These are phyloP conservation scores for Candida labiduridarum DNA, from an alignment of 1,139 yeast species.

Conservation along the genomic window DNA sequence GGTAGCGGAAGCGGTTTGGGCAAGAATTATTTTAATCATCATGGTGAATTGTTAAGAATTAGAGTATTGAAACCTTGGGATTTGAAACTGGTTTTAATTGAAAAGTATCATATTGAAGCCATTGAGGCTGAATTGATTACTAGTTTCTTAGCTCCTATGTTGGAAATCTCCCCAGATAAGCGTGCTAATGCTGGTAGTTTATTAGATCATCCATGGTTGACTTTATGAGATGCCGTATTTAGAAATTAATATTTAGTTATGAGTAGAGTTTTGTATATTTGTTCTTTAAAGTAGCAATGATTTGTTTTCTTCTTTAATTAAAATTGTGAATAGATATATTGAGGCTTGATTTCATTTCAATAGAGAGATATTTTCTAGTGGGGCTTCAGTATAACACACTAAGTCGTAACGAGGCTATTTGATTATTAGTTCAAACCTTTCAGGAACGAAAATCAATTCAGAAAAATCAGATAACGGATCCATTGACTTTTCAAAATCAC, in stretches of 20 bases:
- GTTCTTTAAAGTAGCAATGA: background rate
- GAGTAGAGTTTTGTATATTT: background rate
- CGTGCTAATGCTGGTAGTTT: slow-evolving; percentile 85
- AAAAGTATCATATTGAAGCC: slow-evolving; percentile 50
- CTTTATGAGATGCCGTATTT: background rate
- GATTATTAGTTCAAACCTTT: no score
- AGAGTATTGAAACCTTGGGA: slow-evolving; percentile 71
- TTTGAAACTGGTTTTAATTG: slow-evolving; percentile 63
- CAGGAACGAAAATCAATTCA: no score
- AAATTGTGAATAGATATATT: no score
- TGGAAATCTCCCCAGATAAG: slow-evolving; percentile 65
- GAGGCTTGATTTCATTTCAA: background rate
- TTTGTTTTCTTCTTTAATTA: background rate
- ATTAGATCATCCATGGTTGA: slow-evolving; percentile 78
- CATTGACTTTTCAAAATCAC: no score
- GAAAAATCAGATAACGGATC: no score
- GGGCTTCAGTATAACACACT: no score
- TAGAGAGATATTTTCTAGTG: background rate
- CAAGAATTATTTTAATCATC: slow-evolving; percentile 40
- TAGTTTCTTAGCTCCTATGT: slow-evolving; percentile 72
- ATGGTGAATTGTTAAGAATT: slow-evolving; percentile 49
- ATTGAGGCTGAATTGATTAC: slow-evolving; percentile 35
- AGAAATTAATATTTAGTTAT: background rate
- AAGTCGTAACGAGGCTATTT: no score
- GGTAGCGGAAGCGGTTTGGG: slow-evolving; percentile 53